Base-by-base conservation (phyloP, 352 stramenopile genomes). In the Achlya hypogyna region DNA sequence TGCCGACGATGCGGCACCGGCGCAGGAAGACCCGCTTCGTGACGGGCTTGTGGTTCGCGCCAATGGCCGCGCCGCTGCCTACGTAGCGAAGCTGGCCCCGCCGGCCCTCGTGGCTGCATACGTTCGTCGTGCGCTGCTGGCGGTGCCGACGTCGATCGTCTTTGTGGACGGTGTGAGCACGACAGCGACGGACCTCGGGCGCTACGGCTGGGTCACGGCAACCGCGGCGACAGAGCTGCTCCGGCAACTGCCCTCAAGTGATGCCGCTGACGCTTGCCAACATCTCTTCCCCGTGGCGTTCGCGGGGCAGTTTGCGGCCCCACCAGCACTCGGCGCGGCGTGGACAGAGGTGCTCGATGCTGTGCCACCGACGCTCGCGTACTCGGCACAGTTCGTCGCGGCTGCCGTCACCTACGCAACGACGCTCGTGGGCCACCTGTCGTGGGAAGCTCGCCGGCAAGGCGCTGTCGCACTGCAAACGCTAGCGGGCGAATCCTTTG, bases 401-500 rank as follows among this genome's bases (percentile, higher is more conserved):
- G 71, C 75, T 14, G 73, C 74, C 8, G 64, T 89, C 18, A 47
- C 69, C 4, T 73, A 80, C 12, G 76, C 86, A 35, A 71, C 73
- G 6, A 54, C 72, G 23, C 76, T 88, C 34, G 67, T 91, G 32
- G 72, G 71, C 16, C 84, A 93, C 66, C 75, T 84, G 14, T 84
- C 84, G 42, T 93, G 84, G 84, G 84, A 90, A 62, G 87, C 81
- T 29, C 79, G 84, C 22, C 73, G 74, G 22, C 84, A 93, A 58
- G 84, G 79, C n/a, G 75, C 79, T 25, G 72, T 71, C n/a, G 81
- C 84, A 16, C 70, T 93, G 16, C 75, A 86, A 31, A 72, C 79
- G 23, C 74, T 90, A 28, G 88, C 89, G 38, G 69, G 68, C 12
- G 12, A 12, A 10, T 35, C 25, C 12, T 56, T 27, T 9, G 31